A percentile compares a stretch with the other conserved stretches of the same genome.
Evolutionary conservation across 441 rosid species (phyloP).

Genomic region (Erodium moschatum): DNA sequence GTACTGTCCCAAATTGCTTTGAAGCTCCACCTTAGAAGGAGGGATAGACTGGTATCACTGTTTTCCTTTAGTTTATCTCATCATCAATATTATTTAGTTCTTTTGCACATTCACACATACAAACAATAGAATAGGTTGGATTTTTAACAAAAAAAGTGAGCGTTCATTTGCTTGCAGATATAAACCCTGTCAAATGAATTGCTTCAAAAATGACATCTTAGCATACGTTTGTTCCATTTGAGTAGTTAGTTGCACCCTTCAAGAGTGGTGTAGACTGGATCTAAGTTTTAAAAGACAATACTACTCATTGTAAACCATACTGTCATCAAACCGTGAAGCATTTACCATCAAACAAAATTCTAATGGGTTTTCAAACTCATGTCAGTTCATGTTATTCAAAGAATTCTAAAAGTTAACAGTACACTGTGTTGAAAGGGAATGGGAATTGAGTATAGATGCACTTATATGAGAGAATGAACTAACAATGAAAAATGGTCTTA

Average conservation of each 20-base stretch:
- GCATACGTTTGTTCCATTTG: background rate
- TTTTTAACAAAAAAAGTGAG: background rate
- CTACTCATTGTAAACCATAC: background rate
- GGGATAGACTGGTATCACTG: constrained; percentile 55
- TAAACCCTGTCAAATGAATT: background rate
- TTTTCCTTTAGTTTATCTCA: constrained; percentile 13
- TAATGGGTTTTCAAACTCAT: background rate
- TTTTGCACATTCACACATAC: background rate
- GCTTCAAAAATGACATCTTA: background rate
- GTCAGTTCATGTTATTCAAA: background rate
- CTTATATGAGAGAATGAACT: background rate
- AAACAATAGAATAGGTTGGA: background rate
- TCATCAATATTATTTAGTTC: constrained; percentile 12
- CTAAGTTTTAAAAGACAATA: background rate
- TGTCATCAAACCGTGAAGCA: background rate
- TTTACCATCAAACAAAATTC: background rate
- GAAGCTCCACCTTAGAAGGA: constrained; percentile 40
- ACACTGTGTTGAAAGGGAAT: background rate
- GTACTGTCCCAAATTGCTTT: constrained; percentile 47
- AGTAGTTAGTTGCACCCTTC: background rate
- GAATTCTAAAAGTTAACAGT: background rate
- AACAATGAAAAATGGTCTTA: background rate
- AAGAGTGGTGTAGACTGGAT: background rate
- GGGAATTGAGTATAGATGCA: constrained; percentile 1
- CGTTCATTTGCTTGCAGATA: background rate